Evolutionary conservation across 176 grass and related monocot genomes (phyloP), one percentile per base, ranked within the genome.

Genomic region (Tuctoria greenei): DNA sequence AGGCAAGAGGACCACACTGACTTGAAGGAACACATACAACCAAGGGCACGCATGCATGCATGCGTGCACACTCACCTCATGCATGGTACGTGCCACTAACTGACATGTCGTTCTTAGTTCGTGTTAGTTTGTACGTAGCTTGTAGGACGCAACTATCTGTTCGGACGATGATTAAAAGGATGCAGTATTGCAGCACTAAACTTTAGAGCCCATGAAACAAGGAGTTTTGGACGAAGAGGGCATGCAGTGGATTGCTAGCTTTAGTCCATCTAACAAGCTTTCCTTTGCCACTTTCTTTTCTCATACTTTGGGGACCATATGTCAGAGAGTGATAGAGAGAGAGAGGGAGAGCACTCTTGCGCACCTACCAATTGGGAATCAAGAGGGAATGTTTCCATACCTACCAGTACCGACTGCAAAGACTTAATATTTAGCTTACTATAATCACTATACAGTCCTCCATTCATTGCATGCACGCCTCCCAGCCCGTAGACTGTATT

Each of bases 391-490:
- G 15, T 15, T 44, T 79, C 43, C 54, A 27, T 60, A 59, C 60
- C 36, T 67, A 26, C 42, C 43, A 25, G 4, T 20, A 8, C 17
- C 61, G 78, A n/a, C 78, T 50, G 10, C 49, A 85, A 57, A 57
- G 61, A 45, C 56, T 15, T 81, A 65, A 39, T 46, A 42, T 20
- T 39, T 43, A 82, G 41, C 43, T 61, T 68, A 83, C 20, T 63
- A 28, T 54, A 62, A 78, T 77, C 51, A 50, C 68, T 62, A 74
- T 34, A 43, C 25, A 38, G 21, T 37, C 39, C 72, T 41, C 16
- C 67, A 66, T 73, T 83, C 67, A 83, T 78, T 82, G 50, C 73
- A 49, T 77, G 79, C 74, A 78, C 61, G 42, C 61, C 73, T 61
- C 41, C 55, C 35, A 25, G 23, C 23, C 9, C 55, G 55, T 58